Evolutionary conservation across 495 filamentous ascomycete species (phyloP).

Genomic region (Aspergillus coremiiformis): DNA sequence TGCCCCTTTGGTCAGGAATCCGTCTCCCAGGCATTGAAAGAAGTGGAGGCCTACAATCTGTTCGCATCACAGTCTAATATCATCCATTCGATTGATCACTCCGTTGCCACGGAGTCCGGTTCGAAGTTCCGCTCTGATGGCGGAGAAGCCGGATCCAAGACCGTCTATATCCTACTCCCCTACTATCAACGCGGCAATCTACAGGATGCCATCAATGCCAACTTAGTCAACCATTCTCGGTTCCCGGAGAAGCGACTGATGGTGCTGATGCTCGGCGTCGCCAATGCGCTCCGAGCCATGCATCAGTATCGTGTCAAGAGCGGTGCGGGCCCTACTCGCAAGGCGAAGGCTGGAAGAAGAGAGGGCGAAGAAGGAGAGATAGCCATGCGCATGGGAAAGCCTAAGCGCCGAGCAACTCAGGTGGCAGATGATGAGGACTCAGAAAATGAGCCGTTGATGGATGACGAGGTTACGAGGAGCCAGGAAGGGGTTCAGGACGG

Average conservation of each 20-base stretch:
- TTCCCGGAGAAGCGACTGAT: conserved; percentile 87
- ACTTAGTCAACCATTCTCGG: conserved; percentile 89
- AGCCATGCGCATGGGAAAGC: conserved; percentile 45
- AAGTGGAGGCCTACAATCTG: conserved; percentile 92
- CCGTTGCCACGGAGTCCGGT: conserved; percentile 52
- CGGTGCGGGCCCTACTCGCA: conserved; percentile 42
- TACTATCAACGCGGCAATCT: conserved; percentile 93
- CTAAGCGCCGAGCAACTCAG: conserved; percentile 41
- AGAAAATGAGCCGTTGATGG: conserved; percentile 76
- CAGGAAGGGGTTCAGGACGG: conserved; percentile 68
- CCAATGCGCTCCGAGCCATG: conserved; percentile 78
- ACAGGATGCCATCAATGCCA: conserved; percentile 97
- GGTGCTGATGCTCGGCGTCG: conserved; percentile 86
- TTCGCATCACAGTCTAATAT: conserved; percentile 78
- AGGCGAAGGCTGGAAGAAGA: conserved; percentile 53
- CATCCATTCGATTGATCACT: conserved; percentile 86
- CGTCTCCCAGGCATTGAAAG: conserved; percentile 85
- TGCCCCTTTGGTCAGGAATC: conserved; percentile 97
- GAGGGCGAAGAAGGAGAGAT: conserved; percentile 54
- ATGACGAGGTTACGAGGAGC: conserved; percentile 64
- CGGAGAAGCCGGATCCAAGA: conserved; percentile 64
- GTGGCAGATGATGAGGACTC: conserved; percentile 55
- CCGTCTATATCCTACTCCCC: conserved; percentile 90
- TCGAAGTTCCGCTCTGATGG: conserved; percentile 52
- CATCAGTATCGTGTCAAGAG: conserved; percentile 74